Evolutionary conservation across 306 rosid genomes (phyloP).

Genomic region (Canavalia ensiformis): DNA sequence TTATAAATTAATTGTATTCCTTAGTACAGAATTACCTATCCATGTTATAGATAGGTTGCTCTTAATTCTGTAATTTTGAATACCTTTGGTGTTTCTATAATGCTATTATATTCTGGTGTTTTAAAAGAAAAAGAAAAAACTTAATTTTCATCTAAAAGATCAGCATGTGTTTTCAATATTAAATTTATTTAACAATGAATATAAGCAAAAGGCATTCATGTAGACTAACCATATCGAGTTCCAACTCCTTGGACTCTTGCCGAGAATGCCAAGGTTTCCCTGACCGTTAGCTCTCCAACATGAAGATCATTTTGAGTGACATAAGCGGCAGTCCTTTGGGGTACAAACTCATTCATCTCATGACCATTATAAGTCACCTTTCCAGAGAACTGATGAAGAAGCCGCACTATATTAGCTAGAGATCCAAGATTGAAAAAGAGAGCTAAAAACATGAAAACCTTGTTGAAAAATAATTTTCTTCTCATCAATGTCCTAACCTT

Average conservation of each 20-base stretch:
- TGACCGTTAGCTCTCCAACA: slow-evolving; percentile 75
- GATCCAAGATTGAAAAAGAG: not conserved
- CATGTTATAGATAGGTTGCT: too few relatives aligned
- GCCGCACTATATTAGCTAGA: not conserved
- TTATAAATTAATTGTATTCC: too few relatives aligned
- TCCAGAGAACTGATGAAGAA: slow-evolving; percentile 62
- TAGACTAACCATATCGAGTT: slow-evolving; percentile 66
- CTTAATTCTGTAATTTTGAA: too few relatives aligned
- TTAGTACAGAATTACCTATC: too few relatives aligned
- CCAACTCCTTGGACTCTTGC: slow-evolving; percentile 91
- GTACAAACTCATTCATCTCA: slow-evolving; percentile 77
- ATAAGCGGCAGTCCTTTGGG: slow-evolving; percentile 80
- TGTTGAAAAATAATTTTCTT: not conserved
- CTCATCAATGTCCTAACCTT: slow-evolving; percentile 23
- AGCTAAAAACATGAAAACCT: slow-evolving; percentile 1
- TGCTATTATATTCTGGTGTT: too few relatives aligned
- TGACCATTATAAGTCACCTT: slow-evolving; percentile 73
- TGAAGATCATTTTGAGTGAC: slow-evolving; percentile 82
- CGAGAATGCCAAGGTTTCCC: slow-evolving; percentile 85
- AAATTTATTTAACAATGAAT: slow-evolving; percentile 12
- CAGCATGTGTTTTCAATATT: not conserved
- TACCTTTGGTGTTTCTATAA: too few relatives aligned
- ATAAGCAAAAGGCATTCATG: not conserved
- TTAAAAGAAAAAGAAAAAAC: too few relatives aligned
- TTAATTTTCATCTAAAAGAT: not conserved